phyloP scores from a whole-genome alignment of 345 rosid genomes.

The Lepidium didymum region DNA sequence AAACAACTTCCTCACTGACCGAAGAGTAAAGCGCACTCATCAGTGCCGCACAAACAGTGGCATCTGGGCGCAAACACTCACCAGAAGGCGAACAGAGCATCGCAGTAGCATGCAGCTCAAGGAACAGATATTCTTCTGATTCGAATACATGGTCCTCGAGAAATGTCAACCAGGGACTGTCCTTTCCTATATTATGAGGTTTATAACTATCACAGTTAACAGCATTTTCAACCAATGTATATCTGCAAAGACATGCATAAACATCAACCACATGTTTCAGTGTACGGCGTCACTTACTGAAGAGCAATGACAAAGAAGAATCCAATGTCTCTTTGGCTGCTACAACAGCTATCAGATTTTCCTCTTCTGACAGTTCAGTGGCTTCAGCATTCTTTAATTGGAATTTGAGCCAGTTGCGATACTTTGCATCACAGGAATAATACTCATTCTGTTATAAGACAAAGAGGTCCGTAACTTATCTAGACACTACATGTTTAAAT shows the following conservation, averaged over 20 bases:
- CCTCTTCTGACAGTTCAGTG: slow-evolving; percentile 66
- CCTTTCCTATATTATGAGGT: slow-evolving; percentile 44
- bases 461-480: not conserved
- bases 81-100: slow-evolving; percentile 93
- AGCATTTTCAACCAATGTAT: not conserved
- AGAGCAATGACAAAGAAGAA: slow-evolving; percentile 56
- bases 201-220: slow-evolving; percentile 15
- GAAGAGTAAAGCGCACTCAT: slow-evolving; percentile 93
- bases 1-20: slow-evolving; percentile 71
- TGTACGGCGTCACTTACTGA: slow-evolving; percentile 43
- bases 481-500: not conserved
- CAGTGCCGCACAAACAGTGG: slow-evolving; percentile 71
- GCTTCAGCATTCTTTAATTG: slow-evolving; percentile 71
- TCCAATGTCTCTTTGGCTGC: slow-evolving; percentile 68
- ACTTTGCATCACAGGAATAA: slow-evolving; percentile 93
- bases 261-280: not conserved
- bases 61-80: slow-evolving; percentile 87
- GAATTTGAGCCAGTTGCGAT: slow-evolving; percentile 90
- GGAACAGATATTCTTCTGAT: slow-evolving; percentile 47
- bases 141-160: slow-evolving; percentile 48
- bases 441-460: slow-evolving; percentile 58
- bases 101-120: slow-evolving; percentile 85
- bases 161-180: slow-evolving; percentile 65
- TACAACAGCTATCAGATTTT: slow-evolving; percentile 47
- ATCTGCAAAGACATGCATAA: not conserved